These are phyloP conservation scores for Alternaria alternata DNA, from an alignment of 2,329 filamentous ascomycete species.

Conservation along the genomic window DNA sequence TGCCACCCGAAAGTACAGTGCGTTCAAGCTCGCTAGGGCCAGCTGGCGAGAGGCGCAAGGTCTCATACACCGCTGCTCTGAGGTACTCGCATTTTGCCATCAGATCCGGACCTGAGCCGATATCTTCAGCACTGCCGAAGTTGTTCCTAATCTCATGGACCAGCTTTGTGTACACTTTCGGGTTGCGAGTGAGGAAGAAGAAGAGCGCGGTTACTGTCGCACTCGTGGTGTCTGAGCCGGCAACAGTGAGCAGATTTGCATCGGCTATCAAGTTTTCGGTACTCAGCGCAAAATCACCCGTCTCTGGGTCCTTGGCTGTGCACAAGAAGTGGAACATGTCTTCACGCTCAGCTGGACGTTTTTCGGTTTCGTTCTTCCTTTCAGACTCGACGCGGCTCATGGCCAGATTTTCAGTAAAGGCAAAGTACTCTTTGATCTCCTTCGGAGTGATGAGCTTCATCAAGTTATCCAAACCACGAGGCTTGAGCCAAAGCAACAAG, in stretches of 20 bases:
- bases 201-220: conserved; percentile 16
- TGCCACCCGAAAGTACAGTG: conserved; percentile 27
- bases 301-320: conserved; percentile 52
- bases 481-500: conserved; percentile 23
- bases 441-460: conserved; percentile 11
- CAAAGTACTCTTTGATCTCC: conserved; percentile 13
- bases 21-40: conserved; percentile 24
- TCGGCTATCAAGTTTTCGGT: conserved; percentile 47
- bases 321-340: conserved; percentile 53
- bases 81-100: conserved; percentile 21
- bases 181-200: conserved; percentile 23
- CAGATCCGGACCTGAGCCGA: conserved; percentile 10
- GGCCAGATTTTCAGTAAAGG: conserved; percentile 14
- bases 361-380: conserved; percentile 5
- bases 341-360: conserved; percentile 24
- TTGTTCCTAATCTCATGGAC: conserved; percentile 21
- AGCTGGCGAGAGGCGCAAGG: conserved; percentile 24
- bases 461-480: background rate
- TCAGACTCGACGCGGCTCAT: conserved; percentile 4
- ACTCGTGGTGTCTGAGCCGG: conserved; percentile 25
- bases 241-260: conserved; percentile 22
- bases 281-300: conserved; percentile 42
- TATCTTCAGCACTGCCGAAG: conserved; percentile 18
- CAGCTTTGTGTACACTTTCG: conserved; percentile 16
- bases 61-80: conserved; percentile 27